A percentile compares a stretch with the other conserved stretches of the same genome.
These are phyloP conservation scores for Grosmannia huntii DNA, from an alignment of 2,329 filamentous ascomycete genomes.

Conservation along the genomic window DNA sequence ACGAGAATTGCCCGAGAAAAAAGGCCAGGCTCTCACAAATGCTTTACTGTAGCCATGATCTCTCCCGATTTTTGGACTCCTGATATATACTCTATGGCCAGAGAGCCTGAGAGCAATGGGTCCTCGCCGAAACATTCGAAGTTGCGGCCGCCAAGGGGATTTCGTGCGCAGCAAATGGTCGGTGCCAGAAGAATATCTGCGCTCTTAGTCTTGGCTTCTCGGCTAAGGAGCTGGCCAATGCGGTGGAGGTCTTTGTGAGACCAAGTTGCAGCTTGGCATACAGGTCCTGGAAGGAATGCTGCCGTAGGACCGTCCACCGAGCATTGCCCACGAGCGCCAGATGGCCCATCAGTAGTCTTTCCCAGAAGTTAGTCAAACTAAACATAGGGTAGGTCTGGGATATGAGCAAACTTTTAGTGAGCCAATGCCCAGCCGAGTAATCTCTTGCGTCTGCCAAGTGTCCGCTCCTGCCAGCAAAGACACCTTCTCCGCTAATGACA, in stretches of 20 bases:
- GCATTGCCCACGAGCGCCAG: constrained; percentile 55
- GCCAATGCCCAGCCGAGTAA: constrained; percentile 17
- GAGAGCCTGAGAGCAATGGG: constrained; percentile 59
- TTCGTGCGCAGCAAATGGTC: constrained; percentile 70
- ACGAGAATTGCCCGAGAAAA: neutral
- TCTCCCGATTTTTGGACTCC: constrained; percentile 58
- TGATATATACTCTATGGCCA: constrained; percentile 58
- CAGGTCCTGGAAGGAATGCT: constrained; percentile 34
- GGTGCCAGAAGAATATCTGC: constrained; percentile 54
- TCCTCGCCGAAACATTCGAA: constrained; percentile 84
- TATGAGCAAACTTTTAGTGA: constrained; percentile 9
- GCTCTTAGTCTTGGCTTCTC: constrained; percentile 56
- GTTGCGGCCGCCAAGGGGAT: constrained; percentile 68
- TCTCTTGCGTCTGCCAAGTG: constrained; percentile 17
- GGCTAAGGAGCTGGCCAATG: constrained; percentile 57
- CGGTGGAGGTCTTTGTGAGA: constrained; percentile 19
- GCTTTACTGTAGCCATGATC: constrained; percentile 67
- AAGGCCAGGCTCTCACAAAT: constrained; percentile 23
- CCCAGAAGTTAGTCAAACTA: neutral
- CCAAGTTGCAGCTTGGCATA: constrained; percentile 40
- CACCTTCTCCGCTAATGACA: constrained; percentile 8
- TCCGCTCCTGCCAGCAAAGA: constrained; percentile 5
- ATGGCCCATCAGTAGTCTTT: constrained; percentile 54
- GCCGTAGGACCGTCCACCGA: constrained; percentile 59
- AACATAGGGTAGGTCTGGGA: constrained; percentile 30